phyloP scores from a whole-genome alignment of 2,329 filamentous ascomycete genomes.

The Talaromyces islandicus region DNA sequence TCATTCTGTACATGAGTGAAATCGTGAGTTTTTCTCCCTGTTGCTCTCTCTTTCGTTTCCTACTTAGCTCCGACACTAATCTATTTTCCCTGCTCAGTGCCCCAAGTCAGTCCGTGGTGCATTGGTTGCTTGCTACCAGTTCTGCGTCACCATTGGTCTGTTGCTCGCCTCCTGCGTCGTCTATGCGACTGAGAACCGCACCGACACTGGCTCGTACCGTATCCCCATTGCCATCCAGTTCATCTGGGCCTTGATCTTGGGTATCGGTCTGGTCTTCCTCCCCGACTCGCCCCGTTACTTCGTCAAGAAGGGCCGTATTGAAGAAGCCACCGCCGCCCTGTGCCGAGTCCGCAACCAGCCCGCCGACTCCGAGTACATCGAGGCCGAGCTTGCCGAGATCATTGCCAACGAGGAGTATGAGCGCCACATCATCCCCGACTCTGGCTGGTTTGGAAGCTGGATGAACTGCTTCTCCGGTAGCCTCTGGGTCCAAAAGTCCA shows the following conservation, averaged over 20 bases:
- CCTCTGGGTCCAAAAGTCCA: constrained; percentile 47
- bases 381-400: constrained; percentile 77
- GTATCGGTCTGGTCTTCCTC: constrained; percentile 63
- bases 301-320: constrained; percentile 69
- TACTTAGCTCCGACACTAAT: background rate
- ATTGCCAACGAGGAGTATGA: constrained; percentile 87
- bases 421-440: constrained; percentile 58
- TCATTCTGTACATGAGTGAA: constrained; percentile 84
- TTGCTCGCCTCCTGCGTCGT: constrained; percentile 68
- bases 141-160: constrained; percentile 75
- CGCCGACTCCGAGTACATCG: constrained; percentile 65
- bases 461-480: constrained; percentile 55
- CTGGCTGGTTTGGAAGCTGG: constrained; percentile 65
- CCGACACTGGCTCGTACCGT: constrained; percentile 64
- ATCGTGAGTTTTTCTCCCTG: constrained; percentile 44
- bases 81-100: background rate
- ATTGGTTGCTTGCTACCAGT: constrained; percentile 76
- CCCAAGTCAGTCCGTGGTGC: constrained; percentile 71
- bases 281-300: constrained; percentile 83
- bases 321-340: constrained; percentile 58
- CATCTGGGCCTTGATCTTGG: constrained; percentile 72
- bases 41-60: too few relatives aligned
- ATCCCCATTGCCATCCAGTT: constrained; percentile 79
- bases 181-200: constrained; percentile 61
- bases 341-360: constrained; percentile 69